Conservation (phyloP, 2,329 filamentous ascomycete species). For the Aspergillus eucalypticola region DNA sequence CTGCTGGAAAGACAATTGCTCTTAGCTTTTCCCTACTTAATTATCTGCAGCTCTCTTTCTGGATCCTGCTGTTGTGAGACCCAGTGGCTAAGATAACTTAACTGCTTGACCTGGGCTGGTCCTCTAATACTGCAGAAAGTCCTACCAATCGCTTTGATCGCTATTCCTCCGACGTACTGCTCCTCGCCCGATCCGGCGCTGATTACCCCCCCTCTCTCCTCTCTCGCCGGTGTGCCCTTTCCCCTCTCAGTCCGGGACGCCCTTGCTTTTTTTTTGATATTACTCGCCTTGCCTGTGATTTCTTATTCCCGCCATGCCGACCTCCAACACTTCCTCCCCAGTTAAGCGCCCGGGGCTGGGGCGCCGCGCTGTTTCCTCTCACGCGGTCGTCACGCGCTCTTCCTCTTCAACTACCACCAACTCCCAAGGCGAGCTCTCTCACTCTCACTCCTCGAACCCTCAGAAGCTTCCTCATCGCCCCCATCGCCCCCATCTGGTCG, state of each 20-base stretch:
- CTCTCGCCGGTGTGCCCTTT: background rate
- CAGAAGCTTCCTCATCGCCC: constrained; percentile 37
- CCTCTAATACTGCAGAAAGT: constrained; percentile 2
- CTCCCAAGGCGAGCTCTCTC: constrained; percentile 32
- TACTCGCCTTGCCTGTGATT: constrained; percentile 10
- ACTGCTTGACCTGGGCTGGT: background rate
- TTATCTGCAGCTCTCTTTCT: constrained; percentile 1
- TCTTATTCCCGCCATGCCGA: constrained; percentile 24
- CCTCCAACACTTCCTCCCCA: constrained; percentile 37
- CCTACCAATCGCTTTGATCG: constrained; percentile 16
- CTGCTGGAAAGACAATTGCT: constrained; percentile 6
- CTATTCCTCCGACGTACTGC: constrained; percentile 16
- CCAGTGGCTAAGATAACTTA: too few relatives aligned
- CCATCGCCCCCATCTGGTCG: constrained; percentile 47
- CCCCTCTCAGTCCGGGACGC: background rate
- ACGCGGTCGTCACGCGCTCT: constrained; percentile 41
- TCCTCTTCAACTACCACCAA: constrained; percentile 22
- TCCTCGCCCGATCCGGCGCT: constrained; percentile 20
- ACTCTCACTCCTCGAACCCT: constrained; percentile 30
- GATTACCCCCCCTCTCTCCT: background rate
- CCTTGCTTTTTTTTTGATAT: constrained; percentile 4
- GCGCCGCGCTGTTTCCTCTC: constrained; percentile 43
- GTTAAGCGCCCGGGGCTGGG: constrained; percentile 43
- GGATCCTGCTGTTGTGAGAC: constrained; percentile 1
- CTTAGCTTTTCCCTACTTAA: constrained; percentile 19